Evolutionary conservation across 2,329 filamentous ascomycete species (phyloP).

Genomic region (Tolypocladium ovalisporum): DNA sequence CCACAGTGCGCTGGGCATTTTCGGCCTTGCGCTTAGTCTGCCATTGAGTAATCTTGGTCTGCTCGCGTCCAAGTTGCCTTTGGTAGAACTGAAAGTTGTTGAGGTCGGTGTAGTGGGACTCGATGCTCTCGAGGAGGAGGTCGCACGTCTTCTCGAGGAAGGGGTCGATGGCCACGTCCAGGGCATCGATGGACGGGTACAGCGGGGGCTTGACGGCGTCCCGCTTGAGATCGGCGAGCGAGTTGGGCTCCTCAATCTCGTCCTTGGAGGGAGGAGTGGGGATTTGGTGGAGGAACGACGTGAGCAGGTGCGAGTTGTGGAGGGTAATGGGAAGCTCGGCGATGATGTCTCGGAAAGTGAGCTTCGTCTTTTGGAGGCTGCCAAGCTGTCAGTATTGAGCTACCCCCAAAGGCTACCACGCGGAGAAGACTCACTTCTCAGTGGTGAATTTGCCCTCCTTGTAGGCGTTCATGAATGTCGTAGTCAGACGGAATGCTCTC

Average conservation of each 20-base stretch:
- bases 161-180: constrained; percentile 90
- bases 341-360: constrained; percentile 89
- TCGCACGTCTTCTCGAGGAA: constrained; percentile 98
- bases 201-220: constrained; percentile 55
- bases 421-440: constrained; percentile 58
- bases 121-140: constrained; percentile 89
- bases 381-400: not conserved
- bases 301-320: constrained; percentile 96
- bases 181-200: constrained; percentile 77
- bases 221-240: constrained; percentile 65
- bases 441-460: constrained; percentile 98
- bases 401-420: not conserved
- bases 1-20: constrained; percentile 72
- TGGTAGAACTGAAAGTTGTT: constrained; percentile 99
- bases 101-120: constrained; percentile 94
- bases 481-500: constrained; percentile 83
- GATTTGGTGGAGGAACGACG: constrained; percentile 87
- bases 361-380: constrained; percentile 87
- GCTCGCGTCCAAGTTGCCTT: constrained; percentile 83
- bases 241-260: constrained; percentile 65
- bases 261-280: constrained; percentile 51
- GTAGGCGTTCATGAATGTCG: constrained; percentile 77
- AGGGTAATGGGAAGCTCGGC: constrained; percentile 80
- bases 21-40: constrained; percentile 94
- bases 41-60: constrained; percentile 94